A percentile compares a stretch with the other conserved stretches of the same genome.
These are phyloP conservation scores for Aspergillus kassunensis DNA, from an alignment of 495 filamentous ascomycete genomes.

Conservation along the genomic window DNA sequence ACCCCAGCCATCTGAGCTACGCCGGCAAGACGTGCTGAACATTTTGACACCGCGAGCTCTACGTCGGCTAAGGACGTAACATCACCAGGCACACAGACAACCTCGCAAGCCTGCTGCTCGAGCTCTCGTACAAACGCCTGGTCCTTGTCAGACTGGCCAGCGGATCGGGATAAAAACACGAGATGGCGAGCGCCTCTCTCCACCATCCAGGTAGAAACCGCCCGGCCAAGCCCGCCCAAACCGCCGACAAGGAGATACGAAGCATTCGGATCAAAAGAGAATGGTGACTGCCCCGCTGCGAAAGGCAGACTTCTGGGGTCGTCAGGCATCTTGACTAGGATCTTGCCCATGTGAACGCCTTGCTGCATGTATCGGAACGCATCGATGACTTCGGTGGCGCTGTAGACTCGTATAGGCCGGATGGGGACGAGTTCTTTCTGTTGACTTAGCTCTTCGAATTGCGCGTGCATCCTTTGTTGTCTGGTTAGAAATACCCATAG, in stretches of 20 bases:
- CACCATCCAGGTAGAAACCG: constrained; percentile 56
- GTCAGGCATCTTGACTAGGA: constrained; percentile 21
- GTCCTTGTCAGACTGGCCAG: constrained; percentile 9
- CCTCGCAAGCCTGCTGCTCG: constrained; percentile 19
- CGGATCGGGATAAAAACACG: constrained; percentile 29
- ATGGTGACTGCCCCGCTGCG: constrained; percentile 26
- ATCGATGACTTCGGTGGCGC: constrained; percentile 37
- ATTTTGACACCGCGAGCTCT: constrained; percentile 3
- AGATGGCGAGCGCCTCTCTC: constrained; percentile 51
- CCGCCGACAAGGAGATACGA: constrained; percentile 44
- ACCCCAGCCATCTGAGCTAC: constrained; percentile 27
- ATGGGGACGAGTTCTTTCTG: neutral
- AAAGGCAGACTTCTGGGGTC: constrained; percentile 44
- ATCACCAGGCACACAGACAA: constrained; percentile 17
- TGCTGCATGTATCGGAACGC: constrained; percentile 49
- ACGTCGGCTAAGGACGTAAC: constrained; percentile 12
- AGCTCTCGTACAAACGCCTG: constrained; percentile 38
- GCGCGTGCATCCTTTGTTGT: neutral
- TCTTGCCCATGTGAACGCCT: constrained; percentile 33
- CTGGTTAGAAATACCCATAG: no score
- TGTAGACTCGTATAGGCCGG: constrained; percentile 31
- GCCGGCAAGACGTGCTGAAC: constrained; percentile 17
- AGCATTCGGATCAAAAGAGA: constrained; percentile 24
- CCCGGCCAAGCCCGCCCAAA: constrained; percentile 55
- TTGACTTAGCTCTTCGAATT: neutral